These are phyloP conservation scores for Coemansia sp. DNA, from an alignment of 192 early-diverging fungal species.

Conservation along the genomic window DNA sequence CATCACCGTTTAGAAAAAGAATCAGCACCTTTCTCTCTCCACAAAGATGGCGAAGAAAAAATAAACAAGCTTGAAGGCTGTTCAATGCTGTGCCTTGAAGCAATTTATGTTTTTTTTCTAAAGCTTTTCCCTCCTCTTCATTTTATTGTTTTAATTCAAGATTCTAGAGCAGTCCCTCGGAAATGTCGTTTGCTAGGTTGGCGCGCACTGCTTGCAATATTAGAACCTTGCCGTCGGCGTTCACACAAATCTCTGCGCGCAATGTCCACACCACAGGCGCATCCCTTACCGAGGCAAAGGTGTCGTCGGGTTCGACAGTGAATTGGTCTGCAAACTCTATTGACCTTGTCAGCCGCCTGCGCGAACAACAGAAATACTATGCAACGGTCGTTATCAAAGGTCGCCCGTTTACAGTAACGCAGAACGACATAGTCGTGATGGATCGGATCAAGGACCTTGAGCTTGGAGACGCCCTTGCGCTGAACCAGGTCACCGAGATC, in stretches of 20 bases:
- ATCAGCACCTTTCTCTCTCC: neutral
- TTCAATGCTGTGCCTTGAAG: neutral
- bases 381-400: slow-evolving; percentile 87
- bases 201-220: neutral
- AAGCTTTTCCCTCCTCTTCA: neutral
- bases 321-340: slow-evolving; percentile 34
- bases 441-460: slow-evolving; percentile 79
- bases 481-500: slow-evolving; percentile 87
- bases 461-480: slow-evolving; percentile 82
- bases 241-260: slow-evolving; percentile 13
- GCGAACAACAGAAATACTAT: slow-evolving; percentile 71
- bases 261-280: slow-evolving; percentile 10
- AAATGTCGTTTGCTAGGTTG: slow-evolving; percentile 7
- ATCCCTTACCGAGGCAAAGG: neutral
- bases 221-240: neutral
- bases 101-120: neutral
- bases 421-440: slow-evolving; percentile 85
- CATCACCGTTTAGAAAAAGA: neutral
- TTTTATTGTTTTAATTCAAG: neutral
- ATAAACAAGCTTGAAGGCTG: too few relatives aligned
- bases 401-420: slow-evolving; percentile 83
- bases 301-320: neutral
- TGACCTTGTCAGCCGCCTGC: slow-evolving; percentile 52
- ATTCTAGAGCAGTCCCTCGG: neutral
- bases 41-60: too few relatives aligned